These are phyloP conservation scores for Penicillium pancosmium DNA, from an alignment of 495 filamentous ascomycete genomes.

Conservation along the genomic window DNA sequence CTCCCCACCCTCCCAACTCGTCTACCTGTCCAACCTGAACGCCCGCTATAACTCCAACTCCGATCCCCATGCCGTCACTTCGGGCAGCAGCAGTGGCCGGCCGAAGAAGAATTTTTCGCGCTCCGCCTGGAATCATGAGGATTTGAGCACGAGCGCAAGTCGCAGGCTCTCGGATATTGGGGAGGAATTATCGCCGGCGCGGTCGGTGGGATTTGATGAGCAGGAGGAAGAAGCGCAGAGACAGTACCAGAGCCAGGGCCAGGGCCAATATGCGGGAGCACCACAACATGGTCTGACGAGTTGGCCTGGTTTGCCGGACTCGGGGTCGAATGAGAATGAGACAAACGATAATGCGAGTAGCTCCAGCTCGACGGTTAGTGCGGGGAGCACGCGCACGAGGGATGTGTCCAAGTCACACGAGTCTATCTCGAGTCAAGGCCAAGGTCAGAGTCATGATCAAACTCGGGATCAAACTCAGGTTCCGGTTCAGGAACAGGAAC, in stretches of 20 bases:
- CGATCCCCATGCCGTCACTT: conserved; percentile 19
- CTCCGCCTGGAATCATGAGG: conserved; percentile 53
- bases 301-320: conserved; percentile 21
- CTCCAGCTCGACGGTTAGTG: conserved; percentile 47
- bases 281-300: conserved; percentile 13
- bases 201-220: conserved; percentile 24
- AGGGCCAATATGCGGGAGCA: not conserved
- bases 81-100: conserved; percentile 12
- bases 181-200: conserved; percentile 53
- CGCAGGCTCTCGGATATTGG: conserved; percentile 74
- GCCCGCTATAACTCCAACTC: conserved; percentile 22
- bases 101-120: conserved; percentile 45
- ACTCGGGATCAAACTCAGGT: not conserved
- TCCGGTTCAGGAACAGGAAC: not conserved
- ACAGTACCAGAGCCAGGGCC: not conserved
- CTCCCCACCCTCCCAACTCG: conserved; percentile 50
- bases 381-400: conserved; percentile 33
- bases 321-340: conserved; percentile 8
- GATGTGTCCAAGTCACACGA: conserved; percentile 22
- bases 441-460: not conserved
- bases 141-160: conserved; percentile 59
- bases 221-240: not conserved
- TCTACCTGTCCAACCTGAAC: conserved; percentile 42
- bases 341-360: conserved; percentile 33
- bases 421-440: conserved; percentile 13